Evolutionary conservation across 2,329 filamentous ascomycete species (phyloP).

Genomic region (Sclerotinia nivalis): DNA sequence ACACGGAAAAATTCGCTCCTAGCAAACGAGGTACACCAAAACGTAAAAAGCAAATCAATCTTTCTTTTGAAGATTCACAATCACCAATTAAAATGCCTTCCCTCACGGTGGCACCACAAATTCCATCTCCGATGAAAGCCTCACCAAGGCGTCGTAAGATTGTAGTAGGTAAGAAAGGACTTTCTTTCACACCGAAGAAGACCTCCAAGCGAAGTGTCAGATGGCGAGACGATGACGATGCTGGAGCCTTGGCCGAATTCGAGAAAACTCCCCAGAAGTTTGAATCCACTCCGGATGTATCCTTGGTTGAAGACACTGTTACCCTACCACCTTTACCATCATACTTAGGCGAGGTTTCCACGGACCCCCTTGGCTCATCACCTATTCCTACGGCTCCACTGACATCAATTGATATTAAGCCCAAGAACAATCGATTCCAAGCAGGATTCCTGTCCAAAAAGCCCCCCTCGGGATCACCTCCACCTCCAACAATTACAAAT

Average conservation of each 20-base stretch:
- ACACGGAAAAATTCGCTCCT: conserved; percentile 68
- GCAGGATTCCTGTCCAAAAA: conserved; percentile 79
- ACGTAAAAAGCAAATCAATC: conserved; percentile 57
- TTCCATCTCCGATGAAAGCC: conserved; percentile 68
- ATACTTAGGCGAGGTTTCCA: conserved; percentile 46
- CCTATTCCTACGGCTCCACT: conserved; percentile 58
- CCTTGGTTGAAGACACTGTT: conserved; percentile 51
- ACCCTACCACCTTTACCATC: conserved; percentile 53
- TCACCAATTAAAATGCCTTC: conserved; percentile 44
- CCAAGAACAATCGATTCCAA: conserved; percentile 78
- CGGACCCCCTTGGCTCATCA: conserved; percentile 49
- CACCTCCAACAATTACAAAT: conserved; percentile 57
- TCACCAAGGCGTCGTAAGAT: conserved; percentile 80
- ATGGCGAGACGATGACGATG: conserved; percentile 89
- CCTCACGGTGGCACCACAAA: conserved; percentile 41
- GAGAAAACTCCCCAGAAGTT: conserved; percentile 82
- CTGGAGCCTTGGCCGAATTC: conserved; percentile 84
- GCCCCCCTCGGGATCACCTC: conserved; percentile 57
- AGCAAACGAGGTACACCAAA: conserved; percentile 75
- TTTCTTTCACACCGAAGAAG: conserved; percentile 82
- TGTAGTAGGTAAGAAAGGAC: conserved; percentile 64
- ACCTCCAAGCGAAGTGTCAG: conserved; percentile 76
- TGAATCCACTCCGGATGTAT: conserved; percentile 56
- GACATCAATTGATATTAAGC: conserved; percentile 60
- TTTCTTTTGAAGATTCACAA: conserved; percentile 34